Conservation (phyloP, 805 yeast genomes). For the Scheffersomyces spartinae region DNA sequence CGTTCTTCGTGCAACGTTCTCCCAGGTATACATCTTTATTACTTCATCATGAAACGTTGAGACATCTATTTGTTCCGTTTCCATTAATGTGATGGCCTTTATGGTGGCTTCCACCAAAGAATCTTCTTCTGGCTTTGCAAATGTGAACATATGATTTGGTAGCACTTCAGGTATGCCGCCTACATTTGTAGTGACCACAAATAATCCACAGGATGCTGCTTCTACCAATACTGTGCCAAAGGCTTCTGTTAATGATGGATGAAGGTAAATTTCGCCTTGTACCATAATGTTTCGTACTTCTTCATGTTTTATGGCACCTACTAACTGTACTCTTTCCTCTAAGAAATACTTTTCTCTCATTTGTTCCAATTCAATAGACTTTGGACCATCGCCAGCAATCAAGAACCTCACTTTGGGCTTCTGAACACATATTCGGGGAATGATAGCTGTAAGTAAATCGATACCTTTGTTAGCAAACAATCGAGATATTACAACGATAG, state of each 20-base stretch:
- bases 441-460: slow-evolving; percentile 70
- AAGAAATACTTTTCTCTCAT: slow-evolving; percentile 80
- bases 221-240: slow-evolving; percentile 96
- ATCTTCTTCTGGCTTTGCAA: slow-evolving; percentile 81
- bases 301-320: slow-evolving; percentile 87
- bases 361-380: slow-evolving; percentile 85
- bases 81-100: slow-evolving; percentile 53
- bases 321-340: slow-evolving; percentile 76
- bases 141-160: slow-evolving; percentile 87
- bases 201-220: slow-evolving; percentile 91
- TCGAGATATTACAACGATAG: slow-evolving; percentile 84
- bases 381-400: slow-evolving; percentile 97
- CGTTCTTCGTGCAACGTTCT: slow-evolving; percentile 76
- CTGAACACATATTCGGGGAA: slow-evolving; percentile 67
- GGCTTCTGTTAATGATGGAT: slow-evolving; percentile 92
- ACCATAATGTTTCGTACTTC: slow-evolving; percentile 89
- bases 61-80: slow-evolving; percentile 53
- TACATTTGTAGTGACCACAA: slow-evolving; percentile 89
- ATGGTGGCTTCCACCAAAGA: slow-evolving; percentile 63
- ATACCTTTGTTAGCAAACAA: slow-evolving; percentile 95
- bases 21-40: slow-evolving; percentile 82
- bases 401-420: slow-evolving; percentile 61
- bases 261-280: slow-evolving; percentile 85
- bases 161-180: slow-evolving; percentile 98
- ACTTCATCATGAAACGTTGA: slow-evolving; percentile 69